These are phyloP conservation scores for Flaveria floridana DNA, from an alignment of 140 eudicot species.

Conservation along the genomic window DNA sequence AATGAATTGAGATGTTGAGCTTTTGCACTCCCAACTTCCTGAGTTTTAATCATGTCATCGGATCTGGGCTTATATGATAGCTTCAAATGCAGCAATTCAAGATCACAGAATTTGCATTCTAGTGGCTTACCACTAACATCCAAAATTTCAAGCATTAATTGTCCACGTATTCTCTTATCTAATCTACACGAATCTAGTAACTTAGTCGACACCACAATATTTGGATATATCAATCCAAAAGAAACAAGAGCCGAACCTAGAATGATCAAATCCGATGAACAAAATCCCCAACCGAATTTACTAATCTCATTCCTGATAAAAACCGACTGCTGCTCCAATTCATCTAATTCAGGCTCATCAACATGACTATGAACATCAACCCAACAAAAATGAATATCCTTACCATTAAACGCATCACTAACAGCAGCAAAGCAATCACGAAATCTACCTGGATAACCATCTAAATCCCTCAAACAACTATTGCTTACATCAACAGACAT, in stretches of 20 bases:
- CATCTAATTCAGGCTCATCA: conserved; percentile 13
- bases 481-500: conserved; percentile 40
- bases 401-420: conserved; percentile 44
- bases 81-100: conserved; percentile 54
- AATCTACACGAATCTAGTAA: conserved; percentile 21
- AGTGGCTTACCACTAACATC: conserved; percentile 80
- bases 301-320: conserved; percentile 39
- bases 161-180: conserved; percentile 35
- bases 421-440: conserved; percentile 43
- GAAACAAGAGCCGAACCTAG: conserved; percentile 79
- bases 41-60: conserved; percentile 9
- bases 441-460: conserved; percentile 34
- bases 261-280: conserved; percentile 56
- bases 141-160: conserved; percentile 56
- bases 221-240: conserved; percentile 75
- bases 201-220: conserved; percentile 45
- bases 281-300: conserved; percentile 75
- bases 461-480: conserved; percentile 28
- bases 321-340: conserved; percentile 18
- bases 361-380: conserved; percentile 42
- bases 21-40: conserved; percentile 34
- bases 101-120: conserved; percentile 69
- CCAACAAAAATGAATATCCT: conserved; percentile 82
- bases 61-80: conserved; percentile 9
- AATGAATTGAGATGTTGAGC: conserved; percentile 5